Percentiles rank a stretch among this genome's conserved stretches.
Conservation (phyloP, 2,329 filamentous ascomycete genomes). For the Alternaria incomplexa region DNA sequence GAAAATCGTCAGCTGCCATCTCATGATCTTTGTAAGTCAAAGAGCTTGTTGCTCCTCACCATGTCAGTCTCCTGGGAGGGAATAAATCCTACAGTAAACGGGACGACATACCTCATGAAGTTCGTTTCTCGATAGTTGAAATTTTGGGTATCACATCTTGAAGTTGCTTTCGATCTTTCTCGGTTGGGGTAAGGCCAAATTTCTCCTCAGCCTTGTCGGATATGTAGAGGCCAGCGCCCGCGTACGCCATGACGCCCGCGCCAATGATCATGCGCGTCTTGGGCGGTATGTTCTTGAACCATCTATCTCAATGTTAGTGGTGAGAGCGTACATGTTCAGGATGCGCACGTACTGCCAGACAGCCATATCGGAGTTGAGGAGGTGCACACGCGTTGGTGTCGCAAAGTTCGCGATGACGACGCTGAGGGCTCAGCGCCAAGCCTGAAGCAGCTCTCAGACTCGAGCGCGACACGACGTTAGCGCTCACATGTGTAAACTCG, state of each 20-base stretch:
- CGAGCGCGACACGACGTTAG: background rate
- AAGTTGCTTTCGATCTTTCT: conserved; percentile 74
- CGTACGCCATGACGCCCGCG: conserved; percentile 77
- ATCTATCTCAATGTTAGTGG: conserved; percentile 27
- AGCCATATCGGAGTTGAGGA: conserved; percentile 32
- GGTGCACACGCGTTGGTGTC: background rate
- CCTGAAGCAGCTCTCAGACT: background rate
- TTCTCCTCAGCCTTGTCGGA: conserved; percentile 75
- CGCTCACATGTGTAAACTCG: background rate
- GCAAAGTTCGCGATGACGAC: conserved; percentile 8
- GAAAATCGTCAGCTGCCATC: too few relatives aligned
- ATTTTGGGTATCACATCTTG: conserved; percentile 68
- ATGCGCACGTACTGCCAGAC: conserved; percentile 43
- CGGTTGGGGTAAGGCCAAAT: conserved; percentile 73
- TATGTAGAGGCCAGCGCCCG: conserved; percentile 72
- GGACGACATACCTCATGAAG: too few relatives aligned
- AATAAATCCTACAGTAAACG: too few relatives aligned
- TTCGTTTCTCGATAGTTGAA: conserved; percentile 37
- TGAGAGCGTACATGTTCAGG: background rate
- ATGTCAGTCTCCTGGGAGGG: too few relatives aligned
- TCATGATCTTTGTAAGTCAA: too few relatives aligned
- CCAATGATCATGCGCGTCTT: conserved; percentile 76
- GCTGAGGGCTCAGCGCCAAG: conserved; percentile 8
- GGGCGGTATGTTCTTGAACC: conserved; percentile 73
- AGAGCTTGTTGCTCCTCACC: too few relatives aligned